Evolutionary conservation across 805 yeast genomes (phyloP).

Genomic region (Pichia kluyveri): DNA sequence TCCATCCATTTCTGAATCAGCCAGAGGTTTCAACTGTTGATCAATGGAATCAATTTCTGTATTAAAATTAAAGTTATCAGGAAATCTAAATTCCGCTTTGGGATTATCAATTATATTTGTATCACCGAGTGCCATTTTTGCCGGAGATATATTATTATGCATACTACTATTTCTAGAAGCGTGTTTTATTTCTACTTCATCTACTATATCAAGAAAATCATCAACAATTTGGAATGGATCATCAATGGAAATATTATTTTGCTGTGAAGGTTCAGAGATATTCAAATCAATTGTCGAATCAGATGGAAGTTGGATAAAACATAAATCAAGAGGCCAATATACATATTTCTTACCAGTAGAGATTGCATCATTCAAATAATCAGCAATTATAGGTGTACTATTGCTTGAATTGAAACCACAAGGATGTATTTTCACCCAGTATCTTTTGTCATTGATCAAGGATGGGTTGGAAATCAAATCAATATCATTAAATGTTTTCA

Average conservation of each 20-base stretch:
- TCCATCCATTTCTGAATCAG: not conserved
- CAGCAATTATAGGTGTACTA: constrained; percentile 52
- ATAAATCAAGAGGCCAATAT: constrained; percentile 65
- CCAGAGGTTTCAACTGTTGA: constrained; percentile 2
- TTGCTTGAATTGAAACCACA: constrained; percentile 61
- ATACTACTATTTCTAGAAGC: constrained; percentile 1
- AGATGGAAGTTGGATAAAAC: constrained; percentile 45
- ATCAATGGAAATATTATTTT: constrained; percentile 9
- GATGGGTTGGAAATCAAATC: constrained; percentile 3
- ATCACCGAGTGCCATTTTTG: not conserved
- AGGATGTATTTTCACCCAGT: constrained; percentile 64
- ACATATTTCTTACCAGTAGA: constrained; percentile 40
- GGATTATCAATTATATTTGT: not conserved
- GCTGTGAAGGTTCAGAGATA: not conserved
- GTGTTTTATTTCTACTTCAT: constrained; percentile 9
- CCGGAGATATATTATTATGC: too few relatives aligned
- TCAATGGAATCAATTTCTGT: constrained; percentile 4
- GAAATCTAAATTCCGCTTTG: constrained; percentile 5
- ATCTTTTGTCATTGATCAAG: constrained; percentile 15
- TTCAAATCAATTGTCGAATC: constrained; percentile 11
- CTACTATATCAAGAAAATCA: constrained; percentile 19
- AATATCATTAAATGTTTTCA: constrained; percentile 26
- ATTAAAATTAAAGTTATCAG: constrained; percentile 4
- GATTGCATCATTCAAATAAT: constrained; percentile 32
- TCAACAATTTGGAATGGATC: constrained; percentile 22